These are phyloP conservation scores for Lasiodiplodia gonubiensis DNA, from an alignment of 2,329 filamentous ascomycete species.

Conservation along the genomic window DNA sequence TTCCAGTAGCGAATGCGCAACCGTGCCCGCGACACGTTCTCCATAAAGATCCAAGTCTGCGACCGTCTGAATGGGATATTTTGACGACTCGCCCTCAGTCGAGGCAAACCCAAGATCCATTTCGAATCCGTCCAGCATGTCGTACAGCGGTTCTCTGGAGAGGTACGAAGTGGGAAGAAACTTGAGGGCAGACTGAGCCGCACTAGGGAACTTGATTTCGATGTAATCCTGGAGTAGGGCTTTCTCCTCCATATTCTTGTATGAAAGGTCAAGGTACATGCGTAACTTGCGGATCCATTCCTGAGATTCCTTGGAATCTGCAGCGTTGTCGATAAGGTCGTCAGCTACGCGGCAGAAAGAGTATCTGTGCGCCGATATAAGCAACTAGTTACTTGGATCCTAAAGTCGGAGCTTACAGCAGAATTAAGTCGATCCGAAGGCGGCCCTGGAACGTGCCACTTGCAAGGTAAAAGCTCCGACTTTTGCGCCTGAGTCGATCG, in stretches of 20 bases:
- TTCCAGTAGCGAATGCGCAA: conserved; percentile 71
- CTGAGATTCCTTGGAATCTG: conserved; percentile 57
- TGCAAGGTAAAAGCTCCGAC: conserved; percentile 75
- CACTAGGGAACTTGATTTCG: conserved; percentile 57
- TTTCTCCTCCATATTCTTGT: conserved; percentile 42
- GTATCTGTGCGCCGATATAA: conserved; percentile 56
- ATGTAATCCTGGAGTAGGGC: conserved; percentile 44
- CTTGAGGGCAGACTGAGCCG: conserved; percentile 60
- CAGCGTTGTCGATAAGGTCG: conserved; percentile 72
- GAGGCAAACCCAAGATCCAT: conserved; percentile 66
- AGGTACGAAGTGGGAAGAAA: conserved; percentile 65
- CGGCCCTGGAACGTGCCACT: conserved; percentile 72
- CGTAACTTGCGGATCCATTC: conserved; percentile 65
- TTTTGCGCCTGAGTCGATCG: conserved; percentile 65
- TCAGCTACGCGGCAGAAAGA: conserved; percentile 77
- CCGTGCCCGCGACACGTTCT: conserved; percentile 72
- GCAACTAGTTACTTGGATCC: neutral
- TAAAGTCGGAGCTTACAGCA: conserved; percentile 55
- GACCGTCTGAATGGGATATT: conserved; percentile 65
- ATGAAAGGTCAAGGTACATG: conserved; percentile 62
- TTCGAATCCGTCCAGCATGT: conserved; percentile 70
- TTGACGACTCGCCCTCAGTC: conserved; percentile 29
- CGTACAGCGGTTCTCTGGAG: conserved; percentile 64
- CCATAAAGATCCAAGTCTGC: conserved; percentile 67
- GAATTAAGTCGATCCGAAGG: conserved; percentile 69